phyloP scores from a whole-genome alignment of 2,329 filamentous ascomycete species.

The Cercospora janseana region DNA sequence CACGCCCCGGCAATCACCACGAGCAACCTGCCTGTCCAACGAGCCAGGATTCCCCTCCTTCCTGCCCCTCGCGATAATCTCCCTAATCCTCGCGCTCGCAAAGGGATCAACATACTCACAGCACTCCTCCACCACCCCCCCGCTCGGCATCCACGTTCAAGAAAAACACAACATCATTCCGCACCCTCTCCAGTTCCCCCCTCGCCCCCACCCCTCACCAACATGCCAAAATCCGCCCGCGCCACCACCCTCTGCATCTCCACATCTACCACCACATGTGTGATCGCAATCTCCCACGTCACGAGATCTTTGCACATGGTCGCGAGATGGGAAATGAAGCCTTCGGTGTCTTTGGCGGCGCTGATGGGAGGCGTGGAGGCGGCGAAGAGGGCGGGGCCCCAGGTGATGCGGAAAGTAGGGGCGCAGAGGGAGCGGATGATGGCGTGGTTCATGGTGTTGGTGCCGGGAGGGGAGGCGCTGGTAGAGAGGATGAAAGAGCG shows the following conservation, averaged over 20 bases:
- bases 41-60: too few species aligned
- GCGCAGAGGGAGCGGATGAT: conserved; percentile 19
- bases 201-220: conserved; percentile 15
- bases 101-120: conserved; percentile 25
- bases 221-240: conserved; percentile 23
- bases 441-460: conserved; percentile 21
- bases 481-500: conserved; percentile 22
- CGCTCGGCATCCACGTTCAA: conserved; percentile 18
- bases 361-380: conserved; percentile 11
- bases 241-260: conserved; percentile 17
- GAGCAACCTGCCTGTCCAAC: too few species aligned
- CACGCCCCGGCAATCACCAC: too few species aligned
- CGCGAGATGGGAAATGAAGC: conserved; percentile 20
- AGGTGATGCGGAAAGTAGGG: conserved; percentile 23
- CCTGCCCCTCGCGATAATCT: conserved; percentile 22
- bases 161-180: conserved; percentile 24
- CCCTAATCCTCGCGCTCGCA: conserved; percentile 20
- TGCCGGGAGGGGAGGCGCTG: conserved; percentile 16
- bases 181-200: too few species aligned
- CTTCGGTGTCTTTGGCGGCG: conserved; percentile 21
- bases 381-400: conserved; percentile 24
- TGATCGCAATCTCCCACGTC: conserved; percentile 21
- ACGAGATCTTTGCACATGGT: conserved; percentile 17
- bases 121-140: conserved; percentile 19
- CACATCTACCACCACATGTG: conserved; percentile 20